phyloP scores from a whole-genome alignment of 2,329 filamentous ascomycete genomes.

The Apiospora pterosperma region DNA sequence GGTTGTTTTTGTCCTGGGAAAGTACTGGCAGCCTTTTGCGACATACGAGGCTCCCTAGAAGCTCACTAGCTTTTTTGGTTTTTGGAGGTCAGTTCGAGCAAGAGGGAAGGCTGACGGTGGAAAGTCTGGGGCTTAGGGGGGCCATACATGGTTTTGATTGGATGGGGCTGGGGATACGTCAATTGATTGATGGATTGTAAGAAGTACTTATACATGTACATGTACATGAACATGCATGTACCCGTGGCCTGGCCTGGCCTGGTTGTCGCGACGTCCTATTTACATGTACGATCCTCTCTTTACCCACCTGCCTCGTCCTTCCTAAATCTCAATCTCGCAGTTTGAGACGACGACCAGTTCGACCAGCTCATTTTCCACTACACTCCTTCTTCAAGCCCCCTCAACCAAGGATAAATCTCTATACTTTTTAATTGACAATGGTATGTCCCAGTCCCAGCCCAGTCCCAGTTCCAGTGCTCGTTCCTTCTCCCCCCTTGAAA shows the following conservation, averaged over 20 bases:
- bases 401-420: not conserved
- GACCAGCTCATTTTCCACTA: not conserved
- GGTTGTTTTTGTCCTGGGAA: not conserved
- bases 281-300: not conserved
- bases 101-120: not conserved
- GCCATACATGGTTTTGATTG: too few relatives aligned
- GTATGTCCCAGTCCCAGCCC: slow-evolving; percentile 13
- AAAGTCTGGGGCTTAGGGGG: not conserved
- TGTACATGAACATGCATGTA: too few relatives aligned
- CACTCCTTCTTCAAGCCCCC: slow-evolving; percentile 7
- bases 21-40: not conserved
- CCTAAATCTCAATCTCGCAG: not conserved
- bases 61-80: not conserved
- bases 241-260: too few relatives aligned
- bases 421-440: slow-evolving; percentile 24
- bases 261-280: too few relatives aligned
- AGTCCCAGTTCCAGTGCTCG: slow-evolving; percentile 8
- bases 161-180: too few relatives aligned
- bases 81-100: not conserved
- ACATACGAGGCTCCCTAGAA: not conserved
- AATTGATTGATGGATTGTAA: too few relatives aligned
- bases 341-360: not conserved
- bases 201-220: too few relatives aligned
- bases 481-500: not conserved
- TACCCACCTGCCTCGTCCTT: not conserved